Conservation (phyloP, 306 rosid species). For the Vachellia pachyceras region DNA sequence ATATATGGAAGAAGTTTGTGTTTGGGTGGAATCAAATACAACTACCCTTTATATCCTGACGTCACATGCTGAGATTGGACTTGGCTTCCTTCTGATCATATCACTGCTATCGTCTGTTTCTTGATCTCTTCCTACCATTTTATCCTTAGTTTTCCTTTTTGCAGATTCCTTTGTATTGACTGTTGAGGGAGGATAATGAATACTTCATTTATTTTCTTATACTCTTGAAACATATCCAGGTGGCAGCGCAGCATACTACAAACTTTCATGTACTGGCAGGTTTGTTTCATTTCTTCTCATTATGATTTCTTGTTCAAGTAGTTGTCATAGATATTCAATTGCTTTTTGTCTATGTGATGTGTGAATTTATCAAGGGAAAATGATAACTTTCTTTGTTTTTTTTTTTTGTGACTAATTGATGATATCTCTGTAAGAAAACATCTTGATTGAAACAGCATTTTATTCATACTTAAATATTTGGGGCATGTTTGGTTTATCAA, state of each 20-base stretch:
- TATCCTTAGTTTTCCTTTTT: not conserved
- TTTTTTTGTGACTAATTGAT: not conserved
- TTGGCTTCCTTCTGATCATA: conserved; percentile 82
- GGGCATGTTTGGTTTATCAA: not conserved
- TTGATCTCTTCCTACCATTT: not conserved
- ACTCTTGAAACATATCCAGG: conserved; percentile 50
- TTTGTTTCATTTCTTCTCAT: conserved; percentile 39
- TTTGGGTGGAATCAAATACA: conserved; percentile 93
- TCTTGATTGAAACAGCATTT: not conserved
- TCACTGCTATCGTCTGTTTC: conserved; percentile 88
- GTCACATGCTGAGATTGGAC: conserved; percentile 93
- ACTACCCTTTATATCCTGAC: conserved; percentile 82
- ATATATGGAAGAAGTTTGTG: conserved; percentile 89
- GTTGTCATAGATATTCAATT: not conserved
- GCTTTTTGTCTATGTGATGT: not conserved
- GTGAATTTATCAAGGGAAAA: not conserved
- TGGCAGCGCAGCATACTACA: conserved; percentile 93
- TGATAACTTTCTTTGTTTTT: not conserved
- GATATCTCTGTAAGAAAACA: not conserved
- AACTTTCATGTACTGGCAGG: conserved; percentile 98
- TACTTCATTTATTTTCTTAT: conserved; percentile 21
- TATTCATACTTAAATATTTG: not conserved
- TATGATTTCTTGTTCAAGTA: not conserved
- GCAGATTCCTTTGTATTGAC: not conserved
- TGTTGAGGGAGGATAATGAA: conserved; percentile 11